These are phyloP conservation scores for Luffa acutangula DNA, from an alignment of 306 rosid species.

Conservation along the genomic window DNA sequence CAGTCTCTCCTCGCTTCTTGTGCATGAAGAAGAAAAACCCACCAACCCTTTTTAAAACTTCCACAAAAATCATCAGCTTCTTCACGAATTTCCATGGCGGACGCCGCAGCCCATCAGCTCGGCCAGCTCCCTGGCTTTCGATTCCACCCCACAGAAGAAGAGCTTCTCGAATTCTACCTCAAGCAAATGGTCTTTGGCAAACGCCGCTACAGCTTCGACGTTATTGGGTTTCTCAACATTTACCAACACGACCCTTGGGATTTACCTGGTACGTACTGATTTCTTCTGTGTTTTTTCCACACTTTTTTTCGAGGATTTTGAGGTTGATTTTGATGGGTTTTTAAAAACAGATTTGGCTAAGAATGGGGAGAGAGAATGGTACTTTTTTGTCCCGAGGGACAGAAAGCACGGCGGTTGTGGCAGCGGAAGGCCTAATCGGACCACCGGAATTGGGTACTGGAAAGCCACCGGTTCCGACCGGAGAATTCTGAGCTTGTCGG, in stretches of 20 bases:
- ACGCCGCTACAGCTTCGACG: constrained; percentile 36
- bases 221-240: constrained; percentile 72
- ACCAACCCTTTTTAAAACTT: too few relatives aligned
- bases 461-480: constrained; percentile 94
- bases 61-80: too few relatives aligned
- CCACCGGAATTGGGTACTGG: constrained; percentile 87
- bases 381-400: constrained; percentile 87
- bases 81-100: neutral
- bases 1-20: neutral
- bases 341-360: constrained; percentile 38
- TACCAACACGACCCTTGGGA: constrained; percentile 78
- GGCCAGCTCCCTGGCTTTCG: constrained; percentile 69
- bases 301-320: neutral
- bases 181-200: constrained; percentile 53
- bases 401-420: constrained; percentile 59
- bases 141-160: constrained; percentile 91
- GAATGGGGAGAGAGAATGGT: constrained; percentile 95
- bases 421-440: constrained; percentile 86
- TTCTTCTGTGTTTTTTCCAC: neutral
- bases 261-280: constrained; percentile 45
- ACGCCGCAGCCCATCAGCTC: neutral
- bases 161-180: constrained; percentile 79
- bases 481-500: constrained; percentile 52
- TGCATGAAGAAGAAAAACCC: neutral
- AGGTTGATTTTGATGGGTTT: neutral